phyloP scores from a whole-genome alignment of 148 eudicot species.

The Salicornia ramosissima region DNA sequence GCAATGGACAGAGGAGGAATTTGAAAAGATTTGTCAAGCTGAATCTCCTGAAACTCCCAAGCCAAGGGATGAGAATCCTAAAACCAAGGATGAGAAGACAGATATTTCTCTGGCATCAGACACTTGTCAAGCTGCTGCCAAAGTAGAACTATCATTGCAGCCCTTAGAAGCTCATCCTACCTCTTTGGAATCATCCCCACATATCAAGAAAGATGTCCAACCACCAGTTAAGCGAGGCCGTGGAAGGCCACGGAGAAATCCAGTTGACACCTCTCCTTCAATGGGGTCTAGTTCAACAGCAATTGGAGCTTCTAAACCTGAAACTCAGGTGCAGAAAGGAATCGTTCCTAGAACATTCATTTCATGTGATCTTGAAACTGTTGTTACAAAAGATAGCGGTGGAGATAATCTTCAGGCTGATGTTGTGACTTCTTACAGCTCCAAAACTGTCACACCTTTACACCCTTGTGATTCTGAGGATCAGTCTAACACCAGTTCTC shows the following conservation, averaged over 20 bases:
- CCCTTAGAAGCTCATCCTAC: conserved; percentile 26
- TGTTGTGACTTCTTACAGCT: conserved; percentile 31
- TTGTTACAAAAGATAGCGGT: conserved; percentile 28
- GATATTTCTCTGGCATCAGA: conserved; percentile 32
- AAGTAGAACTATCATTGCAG: conserved; percentile 33
- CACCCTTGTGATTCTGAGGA: conserved; percentile 15
- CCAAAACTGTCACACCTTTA: conserved; percentile 30
- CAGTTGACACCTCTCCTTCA: conserved; percentile 31
- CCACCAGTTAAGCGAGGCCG: conserved; percentile 81
- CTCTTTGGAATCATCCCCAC: conserved; percentile 19
- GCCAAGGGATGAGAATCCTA: conserved; percentile 46
- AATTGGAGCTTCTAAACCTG: conserved; percentile 21
- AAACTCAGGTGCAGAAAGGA: conserved; percentile 16
- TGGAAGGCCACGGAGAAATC: conserved; percentile 75
- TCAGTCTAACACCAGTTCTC: conserved; percentile 14
- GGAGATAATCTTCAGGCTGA: conserved; percentile 30
- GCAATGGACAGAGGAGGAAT: conserved; percentile 97
- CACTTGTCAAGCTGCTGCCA: conserved; percentile 22
- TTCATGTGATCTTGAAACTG: conserved; percentile 26
- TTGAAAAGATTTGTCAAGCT: conserved; percentile 80
- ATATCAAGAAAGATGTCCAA: conserved; percentile 40
- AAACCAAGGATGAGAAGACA: conserved; percentile 40
- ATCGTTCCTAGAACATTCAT: conserved; percentile 21
- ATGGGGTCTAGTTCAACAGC: conserved; percentile 24
- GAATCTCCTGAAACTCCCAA: conserved; percentile 57